These are phyloP conservation scores for Coemansia guatemalensis DNA, from an alignment of 192 early-diverging fungal genomes.

Conservation along the genomic window DNA sequence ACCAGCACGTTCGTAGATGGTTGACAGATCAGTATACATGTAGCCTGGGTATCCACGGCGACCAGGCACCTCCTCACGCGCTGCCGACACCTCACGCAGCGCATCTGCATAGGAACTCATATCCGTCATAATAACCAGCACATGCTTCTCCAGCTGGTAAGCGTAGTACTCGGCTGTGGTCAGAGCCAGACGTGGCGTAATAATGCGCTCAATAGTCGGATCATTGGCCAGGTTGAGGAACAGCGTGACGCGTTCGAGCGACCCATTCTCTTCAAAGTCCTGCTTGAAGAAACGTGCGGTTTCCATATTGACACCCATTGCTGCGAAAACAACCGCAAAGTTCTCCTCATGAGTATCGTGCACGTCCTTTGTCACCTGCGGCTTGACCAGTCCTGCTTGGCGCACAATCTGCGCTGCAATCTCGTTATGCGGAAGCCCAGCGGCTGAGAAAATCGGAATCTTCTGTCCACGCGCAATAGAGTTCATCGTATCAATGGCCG, in stretches of 20 bases:
- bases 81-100: conserved; percentile 98
- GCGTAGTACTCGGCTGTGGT: conserved; percentile 99
- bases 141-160: conserved; percentile 99
- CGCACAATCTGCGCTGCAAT: conserved; percentile 99
- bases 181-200: conserved; percentile 96
- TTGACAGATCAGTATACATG: conserved; percentile 99
- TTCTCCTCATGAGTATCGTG: conserved; percentile 97
- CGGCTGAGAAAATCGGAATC: conserved; percentile 99
- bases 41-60: conserved; percentile 99
- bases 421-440: conserved; percentile 99
- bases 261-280: conserved; percentile 99
- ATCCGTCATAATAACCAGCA: conserved; percentile 97
- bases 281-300: conserved; percentile 99
- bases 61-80: conserved; percentile 99
- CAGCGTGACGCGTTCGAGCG: conserved; percentile 95
- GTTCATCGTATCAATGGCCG: conserved; percentile 99
- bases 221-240: conserved; percentile 99
- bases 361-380: conserved; percentile 85
- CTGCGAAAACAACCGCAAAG: conserved; percentile 99
- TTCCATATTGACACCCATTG: conserved; percentile 99
- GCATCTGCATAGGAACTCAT: conserved; percentile 99
- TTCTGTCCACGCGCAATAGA: conserved; percentile 99
- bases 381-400: conserved; percentile 95
- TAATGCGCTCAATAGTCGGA: conserved; percentile 99
- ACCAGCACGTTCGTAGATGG: conserved; percentile 98